Evolutionary conservation across 2,329 filamentous ascomycete genomes (phyloP).

Genomic region (Botrytis fragariae): DNA sequence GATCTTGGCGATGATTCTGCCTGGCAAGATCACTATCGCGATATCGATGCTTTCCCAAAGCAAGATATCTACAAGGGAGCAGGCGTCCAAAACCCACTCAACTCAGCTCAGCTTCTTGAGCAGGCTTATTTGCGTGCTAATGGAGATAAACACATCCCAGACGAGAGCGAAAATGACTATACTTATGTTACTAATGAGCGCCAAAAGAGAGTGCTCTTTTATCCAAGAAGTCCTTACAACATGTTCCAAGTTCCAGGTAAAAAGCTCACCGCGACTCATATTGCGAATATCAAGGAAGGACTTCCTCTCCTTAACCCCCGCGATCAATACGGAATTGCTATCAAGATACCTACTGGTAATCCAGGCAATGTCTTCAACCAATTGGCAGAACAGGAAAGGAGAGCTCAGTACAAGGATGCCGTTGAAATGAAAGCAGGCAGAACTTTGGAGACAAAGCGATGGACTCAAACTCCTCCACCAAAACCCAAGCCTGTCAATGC

Average conservation of each 20-base stretch:
- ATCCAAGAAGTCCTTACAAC: not conserved
- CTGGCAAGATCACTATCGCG: not conserved
- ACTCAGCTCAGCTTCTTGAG: conserved; percentile 6
- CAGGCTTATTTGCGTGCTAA: not conserved
- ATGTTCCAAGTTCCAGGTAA: not conserved
- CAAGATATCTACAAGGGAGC: conserved; percentile 6
- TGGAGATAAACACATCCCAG: not conserved
- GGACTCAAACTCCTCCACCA: conserved; percentile 22
- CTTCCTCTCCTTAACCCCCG: conserved; percentile 4
- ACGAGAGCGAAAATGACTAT: conserved; percentile 5
- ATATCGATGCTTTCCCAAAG: conserved; percentile 1
- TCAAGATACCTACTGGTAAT: not conserved
- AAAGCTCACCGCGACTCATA: not conserved
- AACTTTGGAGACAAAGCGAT: conserved; percentile 21
- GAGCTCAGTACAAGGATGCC: not conserved
- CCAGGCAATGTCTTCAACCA: not conserved
- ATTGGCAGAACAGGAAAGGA: conserved; percentile 10
- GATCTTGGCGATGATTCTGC: not conserved
- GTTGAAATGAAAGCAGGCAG: not conserved
- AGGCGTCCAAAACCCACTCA: conserved; percentile 12
- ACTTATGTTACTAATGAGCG: not conserved
- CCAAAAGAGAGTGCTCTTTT: not conserved
- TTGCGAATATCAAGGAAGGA: not conserved
- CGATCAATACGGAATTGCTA: not conserved
- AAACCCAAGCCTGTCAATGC: conserved; percentile 22